These are phyloP conservation scores for Curvularia hawaiiensis DNA, from an alignment of 2,329 filamentous ascomycete genomes.

Conservation along the genomic window DNA sequence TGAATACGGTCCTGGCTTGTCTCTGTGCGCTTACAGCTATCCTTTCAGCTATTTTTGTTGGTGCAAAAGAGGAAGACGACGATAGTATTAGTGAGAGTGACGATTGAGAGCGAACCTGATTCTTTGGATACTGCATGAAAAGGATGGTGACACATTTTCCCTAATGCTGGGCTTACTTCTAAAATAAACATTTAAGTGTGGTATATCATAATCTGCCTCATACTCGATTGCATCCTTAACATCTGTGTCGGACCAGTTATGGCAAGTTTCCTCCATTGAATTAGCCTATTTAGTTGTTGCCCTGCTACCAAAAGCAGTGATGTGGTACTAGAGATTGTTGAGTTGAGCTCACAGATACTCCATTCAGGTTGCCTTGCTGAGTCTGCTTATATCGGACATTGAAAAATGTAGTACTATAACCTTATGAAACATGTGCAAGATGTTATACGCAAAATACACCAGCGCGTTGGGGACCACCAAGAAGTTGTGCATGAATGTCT, in stretches of 20 bases:
- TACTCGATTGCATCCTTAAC: no score
- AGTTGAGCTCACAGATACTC: background rate
- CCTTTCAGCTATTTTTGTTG: slow-evolving; percentile 54
- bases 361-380: no score
- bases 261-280: background rate
- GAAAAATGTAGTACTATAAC: background rate
- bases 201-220: background rate
- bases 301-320: background rate
- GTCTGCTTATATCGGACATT: background rate
- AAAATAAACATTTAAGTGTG: background rate
- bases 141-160: background rate
- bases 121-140: background rate
- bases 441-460: background rate
- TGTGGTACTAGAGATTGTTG: background rate
- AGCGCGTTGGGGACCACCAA: no score
- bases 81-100: background rate
- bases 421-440: background rate
- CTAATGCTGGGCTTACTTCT: no score
- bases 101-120: background rate
- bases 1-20: slow-evolving; percentile 58
- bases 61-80: slow-evolving; percentile 23
- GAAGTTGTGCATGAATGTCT: no score
- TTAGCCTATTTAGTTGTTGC: no score
- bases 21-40: slow-evolving; percentile 53
- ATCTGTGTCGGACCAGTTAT: background rate